Base-by-base conservation (phyloP, 1,284 basidiomycete species). In the Pseudozyma pruni region DNA sequence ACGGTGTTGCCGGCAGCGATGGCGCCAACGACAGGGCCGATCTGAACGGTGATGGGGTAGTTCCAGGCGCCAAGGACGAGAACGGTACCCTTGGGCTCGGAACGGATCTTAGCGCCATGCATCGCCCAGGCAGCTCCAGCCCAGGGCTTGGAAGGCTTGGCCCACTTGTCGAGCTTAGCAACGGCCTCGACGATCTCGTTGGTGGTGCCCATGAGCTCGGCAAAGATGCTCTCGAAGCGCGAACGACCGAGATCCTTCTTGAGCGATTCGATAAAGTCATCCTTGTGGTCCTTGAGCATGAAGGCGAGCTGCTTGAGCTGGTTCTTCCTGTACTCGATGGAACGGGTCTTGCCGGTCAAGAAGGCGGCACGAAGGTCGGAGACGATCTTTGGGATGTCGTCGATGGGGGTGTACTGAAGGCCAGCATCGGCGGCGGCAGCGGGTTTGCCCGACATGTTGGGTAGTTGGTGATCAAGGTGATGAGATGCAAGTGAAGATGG, bases 161-260 rank as follows among this genome's bases (percentile, higher is more conserved):
- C 74, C 83, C 83, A 84, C 40, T 76, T 75, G 52, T 82, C 88
- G 39, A 94, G 86, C 47, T 88, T 87, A 48, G 88, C 85, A 71
- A 92, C 87, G 1, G 89, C 87, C 0, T 86, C 83, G 45, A 88
- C 86, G 44, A 88, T 85, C 73, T 94, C 92, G 39, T 84, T 83
- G 33, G 69, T 72, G 37, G 74, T 75, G 45, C 72, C 49, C 39
- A 76, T 68, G 35, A 84, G 45, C 49, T 84, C 84, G 33, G 67
- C 78, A 37, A 81, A 75, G 52, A 75, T 62, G 27, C 80, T 78
- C 66, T 85, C 84, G 61, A 79, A 79, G 13, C 58, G 62, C 8
- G 82, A 76, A 71, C 87, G 87, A 43, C 86, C 87, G 14, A 90
- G 83, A 79, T 90, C 89, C 37, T 83, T 80, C 34, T 83, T 56